A percentile compares a stretch with the other conserved stretches of the same genome.
Conservation (phyloP, 495 filamentous ascomycete genomes). For the Sordaria brevicollis region DNA sequence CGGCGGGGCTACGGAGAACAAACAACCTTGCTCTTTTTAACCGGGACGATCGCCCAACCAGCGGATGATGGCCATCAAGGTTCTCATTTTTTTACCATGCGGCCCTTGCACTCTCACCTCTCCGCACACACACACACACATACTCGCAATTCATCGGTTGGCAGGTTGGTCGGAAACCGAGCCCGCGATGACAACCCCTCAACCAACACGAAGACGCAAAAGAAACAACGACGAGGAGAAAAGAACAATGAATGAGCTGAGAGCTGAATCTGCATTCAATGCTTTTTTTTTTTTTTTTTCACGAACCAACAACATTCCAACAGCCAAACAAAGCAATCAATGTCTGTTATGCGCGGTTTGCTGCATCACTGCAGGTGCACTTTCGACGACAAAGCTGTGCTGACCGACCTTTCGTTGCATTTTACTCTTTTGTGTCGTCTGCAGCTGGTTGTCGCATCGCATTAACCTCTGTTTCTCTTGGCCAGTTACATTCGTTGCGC, state of each 20-base stretch:
- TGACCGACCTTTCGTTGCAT: not conserved
- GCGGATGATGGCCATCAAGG: not conserved
- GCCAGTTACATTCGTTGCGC: not conserved
- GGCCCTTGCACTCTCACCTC: not conserved
- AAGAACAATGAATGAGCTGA: not conserved
- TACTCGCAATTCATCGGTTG: too few relatives aligned
- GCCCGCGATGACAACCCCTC: not conserved
- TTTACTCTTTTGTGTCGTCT: too few relatives aligned
- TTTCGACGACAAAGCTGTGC: not conserved
- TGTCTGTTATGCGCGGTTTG: not conserved
- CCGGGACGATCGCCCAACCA: not conserved
- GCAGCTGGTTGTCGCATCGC: not conserved
- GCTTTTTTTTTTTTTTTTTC: too few relatives aligned
- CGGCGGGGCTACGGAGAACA: not conserved
- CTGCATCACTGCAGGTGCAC: not conserved
- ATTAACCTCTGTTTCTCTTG: not conserved
- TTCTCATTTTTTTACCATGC: not conserved
- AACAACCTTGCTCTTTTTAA: not conserved
- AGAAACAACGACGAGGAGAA: not conserved
- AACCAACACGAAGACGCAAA: constrained; percentile 12
- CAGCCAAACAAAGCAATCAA: not conserved
- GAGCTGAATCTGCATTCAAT: not conserved
- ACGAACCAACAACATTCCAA: not conserved
- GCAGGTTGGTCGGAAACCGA: not conserved
- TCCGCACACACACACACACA: too few relatives aligned